Evolutionary conservation across 306 rosid species (phyloP).

Genomic region (Sicyos baderoa): DNA sequence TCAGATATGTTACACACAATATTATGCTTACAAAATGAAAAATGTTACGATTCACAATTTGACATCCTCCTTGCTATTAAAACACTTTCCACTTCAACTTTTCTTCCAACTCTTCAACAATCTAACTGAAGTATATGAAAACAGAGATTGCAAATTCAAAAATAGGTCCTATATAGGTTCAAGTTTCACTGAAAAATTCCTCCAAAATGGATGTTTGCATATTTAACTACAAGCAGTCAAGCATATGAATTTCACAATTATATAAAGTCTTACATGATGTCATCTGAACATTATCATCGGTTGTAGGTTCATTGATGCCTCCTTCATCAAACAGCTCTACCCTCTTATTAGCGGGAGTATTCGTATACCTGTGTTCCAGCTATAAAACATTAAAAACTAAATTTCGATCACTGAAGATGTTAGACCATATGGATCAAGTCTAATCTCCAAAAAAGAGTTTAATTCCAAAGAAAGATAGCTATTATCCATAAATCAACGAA

Average conservation of each 20-base stretch:
- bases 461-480: not conserved
- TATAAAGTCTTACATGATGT: slow-evolving; percentile 64
- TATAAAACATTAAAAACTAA: slow-evolving; percentile 15
- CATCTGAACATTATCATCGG: slow-evolving; percentile 65
- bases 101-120: not conserved
- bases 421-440: not conserved
- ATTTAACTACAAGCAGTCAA: not conserved
- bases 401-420: not conserved
- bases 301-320: slow-evolving; percentile 66
- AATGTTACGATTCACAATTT: not conserved
- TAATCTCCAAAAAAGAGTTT: not conserved
- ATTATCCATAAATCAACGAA: not conserved
- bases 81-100: not conserved
- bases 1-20: not conserved
- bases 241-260: not conserved
- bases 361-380: slow-evolving; percentile 62
- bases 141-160: slow-evolving; percentile 5
- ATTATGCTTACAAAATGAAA: not conserved
- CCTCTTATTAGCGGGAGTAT: slow-evolving; percentile 73
- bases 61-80: not conserved
- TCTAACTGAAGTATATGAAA: not conserved
- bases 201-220: not conserved
- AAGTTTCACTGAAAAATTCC: not conserved
- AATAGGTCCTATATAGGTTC: not conserved
- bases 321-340: slow-evolving; percentile 88